phyloP scores from a whole-genome alignment of 441 rosid species.

The Capsella rubella region DNA sequence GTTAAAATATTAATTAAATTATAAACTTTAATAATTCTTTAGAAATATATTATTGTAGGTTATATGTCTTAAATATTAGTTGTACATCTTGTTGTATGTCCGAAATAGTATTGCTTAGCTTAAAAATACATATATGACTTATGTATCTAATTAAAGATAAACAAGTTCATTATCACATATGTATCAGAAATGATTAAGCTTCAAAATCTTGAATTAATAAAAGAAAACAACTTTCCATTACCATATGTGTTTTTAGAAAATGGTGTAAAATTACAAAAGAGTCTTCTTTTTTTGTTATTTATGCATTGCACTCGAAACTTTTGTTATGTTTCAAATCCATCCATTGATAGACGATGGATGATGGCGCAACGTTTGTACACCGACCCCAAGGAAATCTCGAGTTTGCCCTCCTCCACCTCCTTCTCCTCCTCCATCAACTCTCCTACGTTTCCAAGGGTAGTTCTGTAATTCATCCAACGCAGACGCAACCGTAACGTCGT shows the following conservation, averaged over 20 bases:
- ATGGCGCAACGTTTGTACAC: constrained; percentile 62
- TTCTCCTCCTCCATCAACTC: constrained; percentile 50
- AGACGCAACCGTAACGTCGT: constrained; percentile 61
- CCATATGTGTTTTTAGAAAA: constrained; percentile 31
- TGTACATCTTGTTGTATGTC: neutral
- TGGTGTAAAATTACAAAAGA: constrained; percentile 42
- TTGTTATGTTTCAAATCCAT: constrained; percentile 59
- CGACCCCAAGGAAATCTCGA: constrained; percentile 94
- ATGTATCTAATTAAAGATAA: constrained; percentile 3
- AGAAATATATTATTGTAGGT: neutral
- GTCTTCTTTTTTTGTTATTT: constrained; percentile 34
- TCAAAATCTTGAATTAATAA: constrained; percentile 29
- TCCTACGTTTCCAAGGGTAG: constrained; percentile 48
- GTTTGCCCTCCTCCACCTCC: constrained; percentile 72
- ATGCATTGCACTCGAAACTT: neutral
- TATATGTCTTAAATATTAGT: neutral
- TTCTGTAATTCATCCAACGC: constrained; percentile 49
- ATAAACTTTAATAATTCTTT: neutral
- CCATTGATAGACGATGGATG: constrained; percentile 82
- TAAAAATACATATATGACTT: neutral
- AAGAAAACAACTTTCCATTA: constrained; percentile 29
- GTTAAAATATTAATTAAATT: constrained; percentile 13
- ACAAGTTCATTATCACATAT: constrained; percentile 18
- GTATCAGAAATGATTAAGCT: neutral
- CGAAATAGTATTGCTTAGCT: constrained; percentile 3